phyloP scores from a whole-genome alignment of 148 eudicot species.

The Vaccinium darrowii region DNA sequence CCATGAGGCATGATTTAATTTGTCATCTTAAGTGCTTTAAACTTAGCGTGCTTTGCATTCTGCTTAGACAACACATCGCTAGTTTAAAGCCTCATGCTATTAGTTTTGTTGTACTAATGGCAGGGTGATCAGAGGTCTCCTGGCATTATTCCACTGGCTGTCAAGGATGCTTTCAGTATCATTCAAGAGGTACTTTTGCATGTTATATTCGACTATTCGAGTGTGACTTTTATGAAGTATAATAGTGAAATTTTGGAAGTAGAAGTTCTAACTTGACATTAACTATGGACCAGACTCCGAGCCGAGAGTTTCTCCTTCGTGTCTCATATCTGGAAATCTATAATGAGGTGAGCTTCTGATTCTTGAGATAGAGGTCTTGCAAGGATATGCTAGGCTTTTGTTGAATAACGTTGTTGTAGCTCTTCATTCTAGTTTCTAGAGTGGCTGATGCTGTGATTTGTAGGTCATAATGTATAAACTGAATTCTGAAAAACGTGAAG shows the following conservation, averaged over 20 bases:
- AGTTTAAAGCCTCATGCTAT: background rate
- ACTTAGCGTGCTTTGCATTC: background rate
- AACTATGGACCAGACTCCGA: conserved; percentile 68
- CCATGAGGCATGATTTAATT: background rate
- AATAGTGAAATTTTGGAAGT: conserved; percentile 19
- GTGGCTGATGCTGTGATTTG: background rate
- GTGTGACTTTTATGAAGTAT: background rate
- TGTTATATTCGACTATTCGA: conserved; percentile 12
- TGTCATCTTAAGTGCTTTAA: too few relatives aligned
- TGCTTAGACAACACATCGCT: background rate
- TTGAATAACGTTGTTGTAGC: background rate
- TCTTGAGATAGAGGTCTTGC: conserved; percentile 7
- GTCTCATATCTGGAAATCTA: conserved; percentile 96
- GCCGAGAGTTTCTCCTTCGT: conserved; percentile 93
- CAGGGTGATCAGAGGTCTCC: conserved; percentile 99
- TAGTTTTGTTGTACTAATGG: conserved; percentile 15
- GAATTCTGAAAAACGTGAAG: background rate
- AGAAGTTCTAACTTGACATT: conserved; percentile 11
- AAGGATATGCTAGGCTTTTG: background rate
- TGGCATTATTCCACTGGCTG: conserved; percentile 97
- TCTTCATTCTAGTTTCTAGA: background rate
- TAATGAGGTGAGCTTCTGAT: conserved; percentile 65
- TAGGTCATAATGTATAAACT: background rate
- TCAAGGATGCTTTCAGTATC: conserved; percentile 97
- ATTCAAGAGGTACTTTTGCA: conserved; percentile 77